phyloP scores from a whole-genome alignment of 2,329 filamentous ascomycete species.

The Aspergillus latus region DNA sequence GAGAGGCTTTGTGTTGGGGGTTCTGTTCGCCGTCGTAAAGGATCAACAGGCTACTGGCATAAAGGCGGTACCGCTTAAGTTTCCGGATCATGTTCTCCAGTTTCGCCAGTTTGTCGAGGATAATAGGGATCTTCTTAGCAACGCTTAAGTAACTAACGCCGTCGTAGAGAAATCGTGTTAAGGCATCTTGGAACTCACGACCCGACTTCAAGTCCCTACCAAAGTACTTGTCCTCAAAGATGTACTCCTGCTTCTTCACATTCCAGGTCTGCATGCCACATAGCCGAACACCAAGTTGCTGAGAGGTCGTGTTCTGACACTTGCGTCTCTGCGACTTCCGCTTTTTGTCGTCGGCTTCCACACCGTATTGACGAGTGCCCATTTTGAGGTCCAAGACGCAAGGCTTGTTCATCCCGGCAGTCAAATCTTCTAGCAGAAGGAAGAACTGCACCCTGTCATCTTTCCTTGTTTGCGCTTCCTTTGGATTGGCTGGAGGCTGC shows the following conservation, averaged over 20 bases:
- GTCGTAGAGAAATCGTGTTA: conserved; percentile 88
- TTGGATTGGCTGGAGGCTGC: conserved; percentile 66
- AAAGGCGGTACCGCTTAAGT: conserved; percentile 85
- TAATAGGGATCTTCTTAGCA: conserved; percentile 79
- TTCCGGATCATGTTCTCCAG: conserved; percentile 80
- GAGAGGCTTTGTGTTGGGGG: conserved; percentile 23
- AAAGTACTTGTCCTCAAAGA: conserved; percentile 99
- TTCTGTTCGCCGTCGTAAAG: conserved; percentile 80
- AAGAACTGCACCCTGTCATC: conserved; percentile 81
- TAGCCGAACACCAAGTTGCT: conserved; percentile 84
- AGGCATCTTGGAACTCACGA: conserved; percentile 80
- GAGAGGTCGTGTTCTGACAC: conserved; percentile 87
- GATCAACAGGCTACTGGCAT: conserved; percentile 91
- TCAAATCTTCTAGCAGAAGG: conserved; percentile 88
- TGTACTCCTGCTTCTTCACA: conserved; percentile 73
- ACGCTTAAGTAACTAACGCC: conserved; percentile 79
- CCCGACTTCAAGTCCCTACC: conserved; percentile 86
- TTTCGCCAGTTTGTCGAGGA: conserved; percentile 78
- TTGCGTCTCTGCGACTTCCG: conserved; percentile 90
- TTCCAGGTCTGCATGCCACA: conserved; percentile 98
- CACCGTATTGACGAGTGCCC: conserved; percentile 94
- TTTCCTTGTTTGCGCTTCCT: conserved; percentile 63
- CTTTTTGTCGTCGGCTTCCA: conserved; percentile 89
- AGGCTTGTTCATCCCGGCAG: conserved; percentile 91
- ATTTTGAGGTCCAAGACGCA: conserved; percentile 98